Evolutionary conservation across 1,139 yeast species (phyloP), one percentile per base, ranked within the genome.

Genomic region (Yamadazyma trypodendri): DNA sequence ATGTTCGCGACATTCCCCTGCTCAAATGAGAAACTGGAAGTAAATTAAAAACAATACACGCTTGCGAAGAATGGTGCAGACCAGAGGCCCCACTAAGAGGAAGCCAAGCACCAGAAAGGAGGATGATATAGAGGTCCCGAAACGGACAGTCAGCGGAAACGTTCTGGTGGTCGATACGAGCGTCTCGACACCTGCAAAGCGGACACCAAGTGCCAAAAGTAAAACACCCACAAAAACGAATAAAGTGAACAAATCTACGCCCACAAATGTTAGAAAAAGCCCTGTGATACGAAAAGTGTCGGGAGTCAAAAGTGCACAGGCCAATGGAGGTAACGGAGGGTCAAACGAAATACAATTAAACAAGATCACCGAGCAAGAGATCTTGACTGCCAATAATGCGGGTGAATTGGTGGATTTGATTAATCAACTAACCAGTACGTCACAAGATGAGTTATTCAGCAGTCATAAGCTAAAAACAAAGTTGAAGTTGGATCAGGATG

Each of bases 401-500:
- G 60, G 55, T 12, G 58, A 63, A 18, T 44, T 70, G 24, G 50
- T 65, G 11, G 56, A 54, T 22, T 46, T 69, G 20, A 55, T 70
- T 24, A 64, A 66, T 37, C 50, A 56, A 13, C 51, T 68, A 17
- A 59, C 68, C 8, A 55, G 60, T 31, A 63, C 70, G 4, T 52
- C 60, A 25, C 71, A 65, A 39, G 75, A 69, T 45, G 61, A 57
- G 35, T 31, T 63, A 10, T 65, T 68, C 38, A 45, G 50, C 3
- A 51, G 53, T 34, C 68, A 61, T 46, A 58, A 60, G 39, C 41
- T 46, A n/a, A 58, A 59, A 22, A 57, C 58, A 1, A 55, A 52
- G 27, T 40, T 51, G 4, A 67, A 64, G 35, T 42, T 65, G 35
- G 60, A 56, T 6, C 48, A 55, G 14, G 67, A 67, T 39, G 59